A percentile compares a stretch with the other conserved stretches of the same genome.
These are phyloP conservation scores for Cyclotella sp. DNA, from an alignment of 108 stramenopile species.

Conservation along the genomic window DNA sequence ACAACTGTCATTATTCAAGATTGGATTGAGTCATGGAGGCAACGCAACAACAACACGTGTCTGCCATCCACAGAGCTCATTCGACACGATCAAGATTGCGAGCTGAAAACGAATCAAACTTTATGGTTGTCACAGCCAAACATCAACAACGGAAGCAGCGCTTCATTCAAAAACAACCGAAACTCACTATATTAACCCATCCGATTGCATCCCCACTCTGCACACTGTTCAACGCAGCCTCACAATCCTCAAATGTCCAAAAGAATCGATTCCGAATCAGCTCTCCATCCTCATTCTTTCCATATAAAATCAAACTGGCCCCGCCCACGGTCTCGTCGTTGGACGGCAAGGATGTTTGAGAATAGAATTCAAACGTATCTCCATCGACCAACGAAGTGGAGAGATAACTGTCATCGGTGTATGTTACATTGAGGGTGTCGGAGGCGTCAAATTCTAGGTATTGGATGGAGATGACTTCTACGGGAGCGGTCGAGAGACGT, in stretches of 20 bases:
- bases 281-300: conserved; percentile 25
- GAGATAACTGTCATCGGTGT: conserved; percentile 15
- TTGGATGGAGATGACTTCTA: conserved; percentile 28
- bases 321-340: conserved; percentile 25
- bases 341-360: neutral
- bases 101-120: too few species aligned
- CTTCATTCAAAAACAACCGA: neutral
- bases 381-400: conserved; percentile 13
- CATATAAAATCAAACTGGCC: conserved; percentile 44
- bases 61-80: too few species aligned
- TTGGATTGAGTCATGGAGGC: too few species aligned
- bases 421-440: conserved; percentile 9
- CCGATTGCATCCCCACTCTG: conserved; percentile 40
- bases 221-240: conserved; percentile 13
- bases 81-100: too few species aligned
- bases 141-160: neutral
- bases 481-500: neutral
- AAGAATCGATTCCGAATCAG: conserved; percentile 49
- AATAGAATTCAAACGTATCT: conserved; percentile 13
- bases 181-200: conserved; percentile 53
- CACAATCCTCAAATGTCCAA: conserved; percentile 31
- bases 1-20: too few species aligned
- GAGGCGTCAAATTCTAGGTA: conserved; percentile 26
- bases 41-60: too few species aligned
- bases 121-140: neutral